phyloP scores from a whole-genome alignment of 306 rosid species.

The Prunus padus region DNA sequence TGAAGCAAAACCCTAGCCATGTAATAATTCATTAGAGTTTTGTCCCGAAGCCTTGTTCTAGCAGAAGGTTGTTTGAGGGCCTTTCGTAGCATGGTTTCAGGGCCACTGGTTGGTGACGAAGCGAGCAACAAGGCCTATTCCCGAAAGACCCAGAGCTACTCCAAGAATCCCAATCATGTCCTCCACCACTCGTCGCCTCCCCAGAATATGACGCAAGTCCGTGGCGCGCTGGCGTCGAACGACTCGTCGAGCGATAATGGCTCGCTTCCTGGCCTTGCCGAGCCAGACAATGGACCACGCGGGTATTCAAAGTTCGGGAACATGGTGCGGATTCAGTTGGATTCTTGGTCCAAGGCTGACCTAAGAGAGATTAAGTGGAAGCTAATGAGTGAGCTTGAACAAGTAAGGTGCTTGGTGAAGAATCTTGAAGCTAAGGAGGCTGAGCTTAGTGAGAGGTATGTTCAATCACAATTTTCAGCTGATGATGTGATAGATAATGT shows the following conservation, averaged over 20 bases:
- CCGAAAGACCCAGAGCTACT: conserved; percentile 24
- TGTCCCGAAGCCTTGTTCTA: too few species aligned
- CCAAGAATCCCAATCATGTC: conserved; percentile 23
- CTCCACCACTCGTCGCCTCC: conserved; percentile 16
- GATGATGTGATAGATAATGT: conserved; percentile 38
- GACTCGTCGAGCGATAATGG: conserved; percentile 23
- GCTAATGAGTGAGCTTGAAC: conserved; percentile 65
- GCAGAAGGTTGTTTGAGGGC: conserved; percentile 10
- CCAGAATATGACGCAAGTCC: background rate
- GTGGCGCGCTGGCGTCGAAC: conserved; percentile 17
- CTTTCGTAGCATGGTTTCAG: conserved; percentile 40
- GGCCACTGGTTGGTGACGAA: conserved; percentile 33
- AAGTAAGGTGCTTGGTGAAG: conserved; percentile 64
- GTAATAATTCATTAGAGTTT: background rate
- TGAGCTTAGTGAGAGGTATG: conserved; percentile 36
- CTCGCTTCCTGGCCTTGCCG: conserved; percentile 8
- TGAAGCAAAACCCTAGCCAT: background rate
- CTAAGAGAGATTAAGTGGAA: conserved; percentile 47
- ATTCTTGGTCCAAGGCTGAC: conserved; percentile 31
- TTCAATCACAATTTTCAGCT: conserved; percentile 36
- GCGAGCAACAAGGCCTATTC: conserved; percentile 21
- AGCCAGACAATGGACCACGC: conserved; percentile 20
- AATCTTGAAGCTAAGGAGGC: conserved; percentile 65
- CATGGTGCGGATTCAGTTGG: conserved; percentile 41
- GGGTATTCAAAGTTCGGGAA: conserved; percentile 34